These are phyloP conservation scores for Fusarium mundagurra DNA, from an alignment of 2,329 filamentous ascomycete genomes.

Conservation along the genomic window DNA sequence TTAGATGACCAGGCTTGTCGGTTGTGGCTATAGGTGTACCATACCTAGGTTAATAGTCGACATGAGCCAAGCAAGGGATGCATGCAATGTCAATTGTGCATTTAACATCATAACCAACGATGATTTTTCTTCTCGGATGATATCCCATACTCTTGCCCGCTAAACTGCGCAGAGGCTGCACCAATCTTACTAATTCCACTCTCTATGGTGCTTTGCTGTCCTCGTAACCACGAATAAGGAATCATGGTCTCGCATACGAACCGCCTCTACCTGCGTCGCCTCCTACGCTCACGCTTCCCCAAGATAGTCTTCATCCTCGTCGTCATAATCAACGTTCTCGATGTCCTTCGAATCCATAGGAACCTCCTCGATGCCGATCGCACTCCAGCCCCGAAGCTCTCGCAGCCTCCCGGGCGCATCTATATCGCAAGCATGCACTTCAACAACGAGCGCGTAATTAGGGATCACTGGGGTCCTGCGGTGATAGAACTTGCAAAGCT, in stretches of 20 bases:
- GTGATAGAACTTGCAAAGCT: constrained; percentile 65
- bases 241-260: constrained; percentile 47
- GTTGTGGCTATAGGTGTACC: neutral
- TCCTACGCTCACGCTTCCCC: constrained; percentile 49
- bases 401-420: constrained; percentile 55
- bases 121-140: constrained; percentile 2
- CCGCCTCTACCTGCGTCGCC: constrained; percentile 50
- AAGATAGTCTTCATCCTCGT: constrained; percentile 50
- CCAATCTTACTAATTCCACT: neutral
- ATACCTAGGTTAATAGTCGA: neutral
- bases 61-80: constrained; percentile 22
- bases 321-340: constrained; percentile 51
- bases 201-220: constrained; percentile 36
- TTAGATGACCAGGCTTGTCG: neutral
- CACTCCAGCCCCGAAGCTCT: constrained; percentile 36
- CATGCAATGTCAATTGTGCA: neutral
- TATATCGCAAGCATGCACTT: constrained; percentile 77
- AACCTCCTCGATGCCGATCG: constrained; percentile 45
- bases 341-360: constrained; percentile 51
- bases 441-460: constrained; percentile 70
- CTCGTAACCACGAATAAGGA: constrained; percentile 27
- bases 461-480: constrained; percentile 69
- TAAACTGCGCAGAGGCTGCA: neutral
- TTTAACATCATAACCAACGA: neutral
- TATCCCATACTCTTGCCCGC: neutral